Percentiles rank a stretch among this genome's conserved stretches.
These are phyloP conservation scores for Penicillium thymicola DNA, from an alignment of 2,329 filamentous ascomycete species.

Conservation along the genomic window DNA sequence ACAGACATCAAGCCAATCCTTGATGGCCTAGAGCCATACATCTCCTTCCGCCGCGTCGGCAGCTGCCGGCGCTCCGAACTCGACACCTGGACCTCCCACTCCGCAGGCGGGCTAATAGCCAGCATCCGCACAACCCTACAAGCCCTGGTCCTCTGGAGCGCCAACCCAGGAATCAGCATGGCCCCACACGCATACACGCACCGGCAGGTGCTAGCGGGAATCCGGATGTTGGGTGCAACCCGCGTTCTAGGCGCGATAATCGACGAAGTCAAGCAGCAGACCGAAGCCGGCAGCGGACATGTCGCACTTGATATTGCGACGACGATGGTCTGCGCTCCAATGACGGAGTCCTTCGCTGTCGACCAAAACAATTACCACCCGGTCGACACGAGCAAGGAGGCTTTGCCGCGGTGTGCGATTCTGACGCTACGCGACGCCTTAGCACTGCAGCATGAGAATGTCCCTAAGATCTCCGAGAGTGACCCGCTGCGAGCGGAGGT, in stretches of 20 bases:
- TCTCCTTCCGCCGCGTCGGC: constrained; percentile 50
- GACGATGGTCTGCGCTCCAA: constrained; percentile 42
- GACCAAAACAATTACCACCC: constrained; percentile 38
- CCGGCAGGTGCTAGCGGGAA: constrained; percentile 47
- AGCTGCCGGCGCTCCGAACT: constrained; percentile 49
- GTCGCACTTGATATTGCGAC: constrained; percentile 45
- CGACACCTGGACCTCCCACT: constrained; percentile 50
- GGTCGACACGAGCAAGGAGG: constrained; percentile 32
- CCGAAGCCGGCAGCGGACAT: constrained; percentile 39
- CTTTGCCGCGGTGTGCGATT: constrained; percentile 31
- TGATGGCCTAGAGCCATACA: constrained; percentile 50
- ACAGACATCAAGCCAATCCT: constrained; percentile 54
- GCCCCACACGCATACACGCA: constrained; percentile 56
- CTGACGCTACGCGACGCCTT: constrained; percentile 45
- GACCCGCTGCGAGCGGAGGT: constrained; percentile 45
- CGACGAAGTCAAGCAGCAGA: constrained; percentile 44
- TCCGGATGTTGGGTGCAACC: constrained; percentile 42
- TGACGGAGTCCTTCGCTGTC: constrained; percentile 38
- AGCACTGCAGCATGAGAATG: constrained; percentile 35
- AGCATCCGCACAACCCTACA: constrained; percentile 51
- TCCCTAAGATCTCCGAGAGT: constrained; percentile 42
- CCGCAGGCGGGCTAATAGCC: constrained; percentile 46
- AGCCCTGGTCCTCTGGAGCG: constrained; percentile 53
- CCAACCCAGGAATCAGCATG: constrained; percentile 49
- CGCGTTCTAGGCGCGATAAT: constrained; percentile 39